These are phyloP conservation scores for Mediolabrus comicus DNA, from an alignment of 108 stramenopile species.

Conservation along the genomic window DNA sequence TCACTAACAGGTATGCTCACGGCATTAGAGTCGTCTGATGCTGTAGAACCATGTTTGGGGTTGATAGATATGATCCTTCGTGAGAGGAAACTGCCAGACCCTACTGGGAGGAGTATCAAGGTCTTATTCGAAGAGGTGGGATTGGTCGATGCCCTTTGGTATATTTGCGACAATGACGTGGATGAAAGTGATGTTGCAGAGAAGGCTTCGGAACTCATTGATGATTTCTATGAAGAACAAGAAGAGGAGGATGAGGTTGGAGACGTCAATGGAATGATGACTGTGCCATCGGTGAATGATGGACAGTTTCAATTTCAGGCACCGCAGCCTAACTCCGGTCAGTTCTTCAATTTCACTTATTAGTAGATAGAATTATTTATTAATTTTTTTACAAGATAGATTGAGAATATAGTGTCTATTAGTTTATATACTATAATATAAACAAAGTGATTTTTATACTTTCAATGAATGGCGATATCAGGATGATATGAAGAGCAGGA, in stretches of 20 bases:
- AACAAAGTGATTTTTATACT: too few species aligned
- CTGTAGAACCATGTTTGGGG: slow-evolving; percentile 7
- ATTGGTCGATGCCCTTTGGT: slow-evolving; percentile 34
- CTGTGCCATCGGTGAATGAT: background rate
- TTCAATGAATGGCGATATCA: too few species aligned
- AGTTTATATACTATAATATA: too few species aligned
- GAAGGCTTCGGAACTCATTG: slow-evolving; percentile 22
- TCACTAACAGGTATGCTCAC: slow-evolving; percentile 14
- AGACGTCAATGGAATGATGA: background rate
- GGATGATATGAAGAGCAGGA: too few species aligned
- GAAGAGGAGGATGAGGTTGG: slow-evolving; percentile 7
- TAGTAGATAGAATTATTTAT: too few species aligned
- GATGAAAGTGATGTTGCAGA: slow-evolving; percentile 35
- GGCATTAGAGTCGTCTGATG: slow-evolving; percentile 16
- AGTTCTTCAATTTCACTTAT: background rate
- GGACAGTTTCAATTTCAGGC: slow-evolving; percentile 27
- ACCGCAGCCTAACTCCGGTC: background rate
- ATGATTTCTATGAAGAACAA: slow-evolving; percentile 33
- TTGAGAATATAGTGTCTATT: too few species aligned
- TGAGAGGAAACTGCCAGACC: too few species aligned
- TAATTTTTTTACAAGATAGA: too few species aligned
- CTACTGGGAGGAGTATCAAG: background rate
- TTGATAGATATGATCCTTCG: slow-evolving; percentile 27
- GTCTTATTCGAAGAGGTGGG: slow-evolving; percentile 38
- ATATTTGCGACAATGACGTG: slow-evolving; percentile 28